Percentiles rank a stretch among this genome's conserved stretches.
Evolutionary conservation across 2,329 filamentous ascomycete species (phyloP).

Genomic region (Biscogniauxia marginata): DNA sequence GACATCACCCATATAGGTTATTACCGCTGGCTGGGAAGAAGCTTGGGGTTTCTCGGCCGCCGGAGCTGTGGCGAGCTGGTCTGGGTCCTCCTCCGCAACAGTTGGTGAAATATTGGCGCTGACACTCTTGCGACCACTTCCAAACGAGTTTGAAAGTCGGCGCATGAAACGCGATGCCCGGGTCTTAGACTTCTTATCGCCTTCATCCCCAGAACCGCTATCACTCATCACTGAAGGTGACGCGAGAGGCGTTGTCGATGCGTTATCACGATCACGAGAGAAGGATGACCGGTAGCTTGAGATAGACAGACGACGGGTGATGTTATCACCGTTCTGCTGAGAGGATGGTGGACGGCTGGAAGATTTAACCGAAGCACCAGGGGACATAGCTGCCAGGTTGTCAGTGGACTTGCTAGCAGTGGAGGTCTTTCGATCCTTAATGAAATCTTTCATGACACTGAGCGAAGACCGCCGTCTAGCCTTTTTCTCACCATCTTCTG

Average conservation of each 20-base stretch:
- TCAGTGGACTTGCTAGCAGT: conserved; percentile 49
- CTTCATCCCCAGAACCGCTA: conserved; percentile 47
- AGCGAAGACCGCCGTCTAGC: conserved; percentile 55
- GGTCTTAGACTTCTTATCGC: conserved; percentile 47
- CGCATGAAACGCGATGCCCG: conserved; percentile 59
- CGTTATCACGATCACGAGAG: conserved; percentile 41
- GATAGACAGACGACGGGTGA: conserved; percentile 62
- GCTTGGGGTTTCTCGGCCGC: conserved; percentile 22
- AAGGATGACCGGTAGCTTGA: conserved; percentile 58
- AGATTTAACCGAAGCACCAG: conserved; percentile 37
- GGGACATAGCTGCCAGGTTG: conserved; percentile 32
- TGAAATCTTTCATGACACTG: conserved; percentile 59
- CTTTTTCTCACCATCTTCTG: conserved; percentile 36
- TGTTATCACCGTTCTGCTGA: conserved; percentile 45
- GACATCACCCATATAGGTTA: conserved; percentile 79
- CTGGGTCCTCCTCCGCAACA: conserved; percentile 48
- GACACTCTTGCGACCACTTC: conserved; percentile 44
- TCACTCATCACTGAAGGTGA: conserved; percentile 46
- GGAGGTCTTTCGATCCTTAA: conserved; percentile 57
- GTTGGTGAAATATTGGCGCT: conserved; percentile 50
- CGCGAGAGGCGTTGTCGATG: conserved; percentile 23
- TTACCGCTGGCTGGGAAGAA: conserved; percentile 41
- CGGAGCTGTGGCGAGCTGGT: conserved; percentile 30
- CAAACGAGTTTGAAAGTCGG: conserved; percentile 54
- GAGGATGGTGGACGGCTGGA: conserved; percentile 48